These are phyloP conservation scores for Termitomyces sp. DNA, from an alignment of 1,284 basidiomycete species.

Conservation along the genomic window DNA sequence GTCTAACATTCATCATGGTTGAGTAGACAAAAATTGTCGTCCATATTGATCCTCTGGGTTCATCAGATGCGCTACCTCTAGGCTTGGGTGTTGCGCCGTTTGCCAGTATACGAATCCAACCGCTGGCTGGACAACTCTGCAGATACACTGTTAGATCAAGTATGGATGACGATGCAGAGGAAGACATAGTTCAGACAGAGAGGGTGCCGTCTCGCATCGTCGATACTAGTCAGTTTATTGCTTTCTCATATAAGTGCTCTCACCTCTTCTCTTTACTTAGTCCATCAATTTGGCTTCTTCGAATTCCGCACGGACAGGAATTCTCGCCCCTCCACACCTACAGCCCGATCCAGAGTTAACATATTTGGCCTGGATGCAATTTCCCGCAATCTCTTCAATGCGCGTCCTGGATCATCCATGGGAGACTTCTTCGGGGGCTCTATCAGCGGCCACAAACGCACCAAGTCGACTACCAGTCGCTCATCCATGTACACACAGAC, in stretches of 20 bases:
- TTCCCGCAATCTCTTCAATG: constrained; percentile 71
- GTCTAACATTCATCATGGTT: constrained; percentile 9
- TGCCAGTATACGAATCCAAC: constrained; percentile 71
- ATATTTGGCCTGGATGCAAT: constrained; percentile 84
- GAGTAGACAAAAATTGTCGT: constrained; percentile 80
- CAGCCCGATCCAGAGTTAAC: constrained; percentile 69
- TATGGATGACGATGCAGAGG: constrained; percentile 69
- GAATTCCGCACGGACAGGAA: constrained; percentile 73
- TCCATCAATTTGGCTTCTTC: constrained; percentile 83
- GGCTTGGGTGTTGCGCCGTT: constrained; percentile 65
- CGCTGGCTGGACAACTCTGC: constrained; percentile 76
- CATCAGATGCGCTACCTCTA: constrained; percentile 72
- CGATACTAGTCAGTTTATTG: constrained; percentile 63
- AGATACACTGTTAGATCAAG: constrained; percentile 71
- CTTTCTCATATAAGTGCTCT: background rate
- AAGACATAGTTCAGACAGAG: constrained; percentile 79
- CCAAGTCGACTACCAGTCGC: constrained; percentile 62
- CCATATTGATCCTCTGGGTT: constrained; percentile 72
- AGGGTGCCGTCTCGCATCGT: constrained; percentile 68
- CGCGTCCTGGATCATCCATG: constrained; percentile 55
- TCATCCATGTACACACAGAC: constrained; percentile 67
- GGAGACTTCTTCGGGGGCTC: constrained; percentile 69
- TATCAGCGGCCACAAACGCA: constrained; percentile 56
- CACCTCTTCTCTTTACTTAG: constrained; percentile 34
- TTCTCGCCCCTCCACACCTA: constrained; percentile 79